A percentile compares a stretch with the other conserved stretches of the same genome.
Conservation (phyloP, 2,329 filamentous ascomycete species). For the Aureobasidium mangrovei region DNA sequence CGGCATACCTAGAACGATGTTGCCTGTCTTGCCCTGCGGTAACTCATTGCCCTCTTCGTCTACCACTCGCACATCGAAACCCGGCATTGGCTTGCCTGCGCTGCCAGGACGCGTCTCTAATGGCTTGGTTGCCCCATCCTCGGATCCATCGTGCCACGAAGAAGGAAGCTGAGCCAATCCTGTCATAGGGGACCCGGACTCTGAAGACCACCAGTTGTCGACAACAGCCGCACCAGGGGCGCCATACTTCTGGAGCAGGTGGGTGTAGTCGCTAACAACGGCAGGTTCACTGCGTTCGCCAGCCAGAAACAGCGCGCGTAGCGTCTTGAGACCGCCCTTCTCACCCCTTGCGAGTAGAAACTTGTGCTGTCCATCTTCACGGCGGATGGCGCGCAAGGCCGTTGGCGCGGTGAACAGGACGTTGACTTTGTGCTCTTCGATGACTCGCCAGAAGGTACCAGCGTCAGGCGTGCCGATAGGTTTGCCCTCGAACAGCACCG, state of each 20-base stretch:
- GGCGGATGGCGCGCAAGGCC: slow-evolving; percentile 76
- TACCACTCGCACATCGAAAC: slow-evolving; percentile 78
- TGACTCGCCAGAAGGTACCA: slow-evolving; percentile 76
- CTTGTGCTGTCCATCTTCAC: slow-evolving; percentile 70
- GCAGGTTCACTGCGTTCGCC: slow-evolving; percentile 84
- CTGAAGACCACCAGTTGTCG: slow-evolving; percentile 69
- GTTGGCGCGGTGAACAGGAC: slow-evolving; percentile 80
- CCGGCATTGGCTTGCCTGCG: slow-evolving; percentile 84
- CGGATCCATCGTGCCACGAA: slow-evolving; percentile 37
- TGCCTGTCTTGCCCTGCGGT: slow-evolving; percentile 69
- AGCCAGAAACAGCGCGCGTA: slow-evolving; percentile 73
- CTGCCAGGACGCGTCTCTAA: slow-evolving; percentile 69
- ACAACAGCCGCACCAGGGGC: slow-evolving; percentile 54
- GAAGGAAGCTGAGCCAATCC: slow-evolving; percentile 55
- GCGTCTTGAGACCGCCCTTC: slow-evolving; percentile 59
- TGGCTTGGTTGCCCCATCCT: slow-evolving; percentile 49
- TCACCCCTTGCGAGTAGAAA: slow-evolving; percentile 55
- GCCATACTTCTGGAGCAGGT: slow-evolving; percentile 58
- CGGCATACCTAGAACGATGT: slow-evolving; percentile 77
- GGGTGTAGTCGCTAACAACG: slow-evolving; percentile 73
- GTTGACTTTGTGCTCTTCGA: slow-evolving; percentile 79
- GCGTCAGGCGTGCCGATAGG: slow-evolving; percentile 82
- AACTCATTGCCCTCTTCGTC: slow-evolving; percentile 71
- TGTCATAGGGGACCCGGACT: slow-evolving; percentile 60
- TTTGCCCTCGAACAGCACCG: slow-evolving; percentile 88